Evolutionary conservation across 371 early-diverging fungal species (phyloP), one percentile per base, ranked within the genome.

Genomic region (Syncephalis plumigaleata): DNA sequence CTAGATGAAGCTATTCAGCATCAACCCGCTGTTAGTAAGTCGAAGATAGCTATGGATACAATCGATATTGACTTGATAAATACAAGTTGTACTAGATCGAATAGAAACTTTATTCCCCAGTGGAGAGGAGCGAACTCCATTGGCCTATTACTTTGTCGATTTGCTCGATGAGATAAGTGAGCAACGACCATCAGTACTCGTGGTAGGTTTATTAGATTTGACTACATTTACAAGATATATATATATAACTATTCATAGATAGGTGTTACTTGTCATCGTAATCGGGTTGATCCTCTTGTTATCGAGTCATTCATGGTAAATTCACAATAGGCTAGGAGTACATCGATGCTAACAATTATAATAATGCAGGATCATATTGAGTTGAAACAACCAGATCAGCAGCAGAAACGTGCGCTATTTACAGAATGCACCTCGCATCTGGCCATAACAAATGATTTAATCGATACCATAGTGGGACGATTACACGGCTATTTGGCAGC

Each of bases 401-500:
- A 55, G 18, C 70, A 75, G 46, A 60, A 75, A 9, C 27, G 48
- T 2, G 42, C 54, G n/a, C 64, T 75, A 11, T 51, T 73, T 39
- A 44, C 47, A 17, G 37, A 64, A 16, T 58, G 64, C 15, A 48
- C 49, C 15, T 16, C 46, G 88, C 2, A 52, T 91, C 2, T 48
- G 22, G 38, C 47, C 18, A 18, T 20, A 17, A 18, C 31, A 23
- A 7, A 16, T 2, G 47, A 55, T 1, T 50, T 52, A 25, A 17
- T 66, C 0, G 46, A 55, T 20, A 17, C 27, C 3, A 44, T 73
- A 9, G 55, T 69, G 11, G 55, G 49, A 8, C 59, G 55, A 44
- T 69, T 73, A 15, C 78, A 75, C 36, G 73, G 71, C 1, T 72
- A 68, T 49, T 49, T 69, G 8, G 66, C 71, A n/a, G 69, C 72